phyloP scores from a whole-genome alignment of 1,139 yeast species.

The Pneumocystis carinii region DNA sequence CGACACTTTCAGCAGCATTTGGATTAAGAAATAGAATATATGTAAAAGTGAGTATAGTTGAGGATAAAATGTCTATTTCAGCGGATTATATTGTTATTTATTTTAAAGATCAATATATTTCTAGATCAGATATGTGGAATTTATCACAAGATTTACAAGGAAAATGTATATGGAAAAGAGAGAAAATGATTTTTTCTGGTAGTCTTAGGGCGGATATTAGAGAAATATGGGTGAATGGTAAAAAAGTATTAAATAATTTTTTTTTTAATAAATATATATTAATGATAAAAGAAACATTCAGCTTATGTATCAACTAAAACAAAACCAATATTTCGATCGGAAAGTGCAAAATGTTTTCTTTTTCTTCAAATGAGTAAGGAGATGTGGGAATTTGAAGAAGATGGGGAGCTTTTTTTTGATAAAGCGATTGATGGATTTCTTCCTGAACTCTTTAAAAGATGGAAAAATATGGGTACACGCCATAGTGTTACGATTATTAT shows the following conservation, averaged over 20 bases:
- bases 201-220: constrained; percentile 50
- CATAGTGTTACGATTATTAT: constrained; percentile 84
- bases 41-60: constrained; percentile 4
- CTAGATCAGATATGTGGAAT: constrained; percentile 91
- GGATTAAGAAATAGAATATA: not conserved
- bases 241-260: constrained; percentile 20
- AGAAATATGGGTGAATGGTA: constrained; percentile 57
- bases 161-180: constrained; percentile 52
- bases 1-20: not conserved
- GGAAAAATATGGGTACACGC: constrained; percentile 77
- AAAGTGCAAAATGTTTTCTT: constrained; percentile 70
- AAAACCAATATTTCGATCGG: constrained; percentile 72
- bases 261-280: not conserved
- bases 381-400: constrained; percentile 97
- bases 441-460: constrained; percentile 74
- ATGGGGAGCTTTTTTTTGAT: constrained; percentile 87
- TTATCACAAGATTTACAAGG: constrained; percentile 48
- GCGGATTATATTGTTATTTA: constrained; percentile 74
- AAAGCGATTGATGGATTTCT: constrained; percentile 79
- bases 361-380: constrained; percentile 81
- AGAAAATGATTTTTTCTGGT: constrained; percentile 49
- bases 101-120: constrained; percentile 63
- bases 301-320: constrained; percentile 62
- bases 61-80: constrained; percentile 35
- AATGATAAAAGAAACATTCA: constrained; percentile 19